Conservation (phyloP, 192 early-diverging fungal genomes). For the Coemansia sp. region DNA sequence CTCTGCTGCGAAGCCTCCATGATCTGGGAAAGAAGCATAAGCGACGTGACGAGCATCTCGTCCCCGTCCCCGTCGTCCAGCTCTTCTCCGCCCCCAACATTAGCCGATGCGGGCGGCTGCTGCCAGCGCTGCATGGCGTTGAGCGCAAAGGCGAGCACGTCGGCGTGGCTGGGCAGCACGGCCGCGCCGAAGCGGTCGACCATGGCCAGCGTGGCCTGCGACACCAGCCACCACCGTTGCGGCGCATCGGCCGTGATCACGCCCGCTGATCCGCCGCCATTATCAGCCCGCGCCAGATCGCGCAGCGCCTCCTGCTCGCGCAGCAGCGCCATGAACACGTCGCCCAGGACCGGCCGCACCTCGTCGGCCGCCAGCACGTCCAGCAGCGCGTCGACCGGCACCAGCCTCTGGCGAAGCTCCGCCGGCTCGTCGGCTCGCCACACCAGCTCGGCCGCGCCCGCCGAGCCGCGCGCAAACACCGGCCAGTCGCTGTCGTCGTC, state of each 20-base stretch:
- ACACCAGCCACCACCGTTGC: constrained; percentile 42
- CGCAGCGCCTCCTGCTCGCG: constrained; percentile 60
- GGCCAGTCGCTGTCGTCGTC: constrained; percentile 25
- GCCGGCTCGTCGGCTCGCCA: constrained; percentile 1
- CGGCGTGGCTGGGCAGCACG: constrained; percentile 67
- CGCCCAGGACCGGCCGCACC: constrained; percentile 58
- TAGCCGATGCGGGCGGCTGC: constrained; percentile 5
- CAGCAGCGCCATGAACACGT: constrained; percentile 71
- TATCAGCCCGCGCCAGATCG: constrained; percentile 36
- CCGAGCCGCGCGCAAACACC: constrained; percentile 7
- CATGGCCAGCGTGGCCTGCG: constrained; percentile 53
- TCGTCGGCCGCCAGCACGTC: constrained; percentile 58
- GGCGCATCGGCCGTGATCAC: not conserved
- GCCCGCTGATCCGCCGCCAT: not conserved
- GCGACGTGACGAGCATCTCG: constrained; percentile 55
- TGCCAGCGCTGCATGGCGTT: constrained; percentile 56
- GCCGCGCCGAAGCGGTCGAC: constrained; percentile 68
- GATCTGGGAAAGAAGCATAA: constrained; percentile 62
- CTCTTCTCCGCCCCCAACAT: constrained; percentile 9
- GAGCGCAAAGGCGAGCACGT: constrained; percentile 69
- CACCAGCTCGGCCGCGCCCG: not conserved
- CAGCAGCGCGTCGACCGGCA: constrained; percentile 63
- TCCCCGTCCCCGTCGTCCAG: constrained; percentile 30
- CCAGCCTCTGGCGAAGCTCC: constrained; percentile 38
- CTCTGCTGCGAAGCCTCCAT: constrained; percentile 53